Evolutionary conservation across 2,329 filamentous ascomycete species (phyloP).

Genomic region (Didymella pinodella): DNA sequence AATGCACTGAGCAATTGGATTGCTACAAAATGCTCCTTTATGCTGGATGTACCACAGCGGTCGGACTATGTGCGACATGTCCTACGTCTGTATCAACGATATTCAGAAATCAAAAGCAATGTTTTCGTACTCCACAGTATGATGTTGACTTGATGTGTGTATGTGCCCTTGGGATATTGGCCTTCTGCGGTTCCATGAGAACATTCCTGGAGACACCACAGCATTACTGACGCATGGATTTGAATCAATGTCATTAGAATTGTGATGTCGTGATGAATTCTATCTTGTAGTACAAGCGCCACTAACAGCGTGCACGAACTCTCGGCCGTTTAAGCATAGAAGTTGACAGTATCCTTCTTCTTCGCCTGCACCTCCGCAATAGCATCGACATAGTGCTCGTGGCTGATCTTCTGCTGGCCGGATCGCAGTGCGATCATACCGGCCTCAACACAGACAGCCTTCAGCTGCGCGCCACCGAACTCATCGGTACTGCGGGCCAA

Average conservation of each 20-base stretch:
- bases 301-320: constrained; percentile 34
- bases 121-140: not conserved
- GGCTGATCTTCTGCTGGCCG: constrained; percentile 94
- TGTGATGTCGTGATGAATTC: constrained; percentile 27
- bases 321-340: constrained; percentile 47
- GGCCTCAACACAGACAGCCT: constrained; percentile 97
- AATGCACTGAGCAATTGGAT: not conserved
- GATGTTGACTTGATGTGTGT: not conserved
- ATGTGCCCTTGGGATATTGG: not conserved
- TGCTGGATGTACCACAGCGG: not conserved
- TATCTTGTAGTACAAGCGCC: constrained; percentile 48
- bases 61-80: not conserved
- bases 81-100: constrained; percentile 7
- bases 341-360: constrained; percentile 81
- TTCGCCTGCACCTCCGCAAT: constrained; percentile 90
- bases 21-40: not conserved
- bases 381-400: constrained; percentile 98
- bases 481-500: constrained; percentile 96
- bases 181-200: not conserved
- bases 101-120: constrained; percentile 6
- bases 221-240: not conserved
- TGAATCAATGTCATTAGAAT: constrained; percentile 16
- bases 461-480: constrained; percentile 96
- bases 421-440: constrained; percentile 97
- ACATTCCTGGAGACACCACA: not conserved